Evolutionary conservation across 2,329 filamentous ascomycete species (phyloP), one percentile per base, ranked within the genome.

Genomic region (Rasamsonia emersonii): DNA sequence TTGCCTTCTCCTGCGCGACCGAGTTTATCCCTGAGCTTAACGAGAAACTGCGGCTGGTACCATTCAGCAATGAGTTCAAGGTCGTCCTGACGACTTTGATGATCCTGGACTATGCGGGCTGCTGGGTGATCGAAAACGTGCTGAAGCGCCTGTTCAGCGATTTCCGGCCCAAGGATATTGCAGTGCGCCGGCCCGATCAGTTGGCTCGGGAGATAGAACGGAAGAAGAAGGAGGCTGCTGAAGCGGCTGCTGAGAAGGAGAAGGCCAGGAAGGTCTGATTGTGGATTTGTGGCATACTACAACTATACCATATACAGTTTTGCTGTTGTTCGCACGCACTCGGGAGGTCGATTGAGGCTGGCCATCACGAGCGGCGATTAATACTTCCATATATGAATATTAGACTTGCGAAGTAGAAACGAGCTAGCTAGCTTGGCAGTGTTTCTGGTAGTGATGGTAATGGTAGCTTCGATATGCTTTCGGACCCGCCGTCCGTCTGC

Each of bases 11-110:
- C 28, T 95, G 89, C 64, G 89, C 88, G 5, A 93, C 89, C 2
- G 91, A 98, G 59, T 86, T 98, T 50, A 71, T 96, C 29, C 91
- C 91, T 2, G 91, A 96, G 56, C 78, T 98, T 60, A 98, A 96
- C 63, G 75, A 89, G 61, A 80, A 85, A 60, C 80, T 98, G 65
- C 86, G 82, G 53, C 77, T 98, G 1, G 91, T 98, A 4, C 85
- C 85, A 3, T 98, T 98, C 61, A 81, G 70, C 18, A 71, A 70
- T 3, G 85, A 93, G 48, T 98, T 98, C 73, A 94, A 93, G 70
- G 55, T 73, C 25, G 89, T 81, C 32, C 78, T 98, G 67, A 93
- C 86, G 0, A 60, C 65, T 1, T 71, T 85, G 50, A 98, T 98
- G 91, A 59, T 88, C 5, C 50, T 89, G 20, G 91, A 98, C 60